A percentile compares a stretch with the other conserved stretches of the same genome.
phyloP scores from a whole-genome alignment of 169 alveolate genomes.

The Eimeria maxima region DNA sequence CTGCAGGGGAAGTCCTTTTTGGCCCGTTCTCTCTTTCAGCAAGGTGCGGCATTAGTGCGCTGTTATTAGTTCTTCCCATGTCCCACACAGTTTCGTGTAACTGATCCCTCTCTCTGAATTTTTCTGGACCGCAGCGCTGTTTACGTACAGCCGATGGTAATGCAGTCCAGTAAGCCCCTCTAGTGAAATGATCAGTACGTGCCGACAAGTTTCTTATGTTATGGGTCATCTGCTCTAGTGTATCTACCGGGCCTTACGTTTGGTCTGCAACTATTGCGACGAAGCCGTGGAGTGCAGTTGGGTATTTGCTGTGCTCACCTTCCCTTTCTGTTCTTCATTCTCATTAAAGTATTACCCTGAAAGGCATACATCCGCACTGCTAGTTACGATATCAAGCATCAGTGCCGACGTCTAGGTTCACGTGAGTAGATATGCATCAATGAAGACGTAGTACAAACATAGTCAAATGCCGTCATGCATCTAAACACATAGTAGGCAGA shows the following conservation, averaged over 20 bases:
- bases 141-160: background rate
- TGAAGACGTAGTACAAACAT: background rate
- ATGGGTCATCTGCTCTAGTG: background rate
- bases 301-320: background rate
- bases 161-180: background rate
- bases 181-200: background rate
- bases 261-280: too few relatives aligned
- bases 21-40: constrained; percentile 88
- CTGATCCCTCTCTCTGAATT: background rate
- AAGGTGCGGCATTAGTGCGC: constrained; percentile 83
- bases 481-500: background rate
- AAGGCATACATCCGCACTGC: background rate
- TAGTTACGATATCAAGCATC: background rate
- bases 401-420: background rate
- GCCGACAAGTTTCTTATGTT: background rate
- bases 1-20: constrained; percentile 87
- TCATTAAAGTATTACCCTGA: background rate
- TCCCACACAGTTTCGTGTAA: background rate
- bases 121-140: background rate
- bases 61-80: background rate
- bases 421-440: background rate
- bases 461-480: background rate
- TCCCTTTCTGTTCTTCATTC: background rate
- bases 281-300: background rate
- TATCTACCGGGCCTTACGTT: background rate